Conservation (phyloP, 352 stramenopile species). For the Phytophthora lateralis region DNA sequence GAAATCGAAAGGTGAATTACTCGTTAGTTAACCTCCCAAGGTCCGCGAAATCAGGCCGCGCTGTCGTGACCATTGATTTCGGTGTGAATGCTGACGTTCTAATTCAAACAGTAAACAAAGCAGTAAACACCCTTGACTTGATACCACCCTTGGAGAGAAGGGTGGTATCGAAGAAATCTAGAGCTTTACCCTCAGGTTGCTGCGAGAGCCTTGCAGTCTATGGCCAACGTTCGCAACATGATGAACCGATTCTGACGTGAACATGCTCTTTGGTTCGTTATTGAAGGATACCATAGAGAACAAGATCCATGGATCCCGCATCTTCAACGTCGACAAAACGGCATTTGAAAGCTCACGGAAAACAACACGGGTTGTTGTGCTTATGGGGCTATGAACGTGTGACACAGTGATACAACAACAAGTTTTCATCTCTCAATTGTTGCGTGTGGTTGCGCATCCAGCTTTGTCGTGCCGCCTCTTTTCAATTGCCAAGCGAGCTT, state of each 20-base stretch:
- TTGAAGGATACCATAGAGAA: background rate
- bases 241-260: background rate
- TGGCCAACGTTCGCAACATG: background rate
- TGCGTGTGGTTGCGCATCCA: conserved; percentile 20
- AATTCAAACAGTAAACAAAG: too few species aligned
- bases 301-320: background rate
- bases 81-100: too few species aligned
- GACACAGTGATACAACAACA: background rate
- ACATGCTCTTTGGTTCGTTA: background rate
- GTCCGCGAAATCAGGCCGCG: too few species aligned
- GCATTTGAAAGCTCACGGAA: background rate
- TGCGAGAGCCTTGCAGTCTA: background rate
- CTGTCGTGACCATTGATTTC: too few species aligned
- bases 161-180: too few species aligned
- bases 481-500: conserved; percentile 17
- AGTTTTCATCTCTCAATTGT: conserved; percentile 40
- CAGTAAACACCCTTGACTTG: too few species aligned
- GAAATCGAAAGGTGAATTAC: too few species aligned
- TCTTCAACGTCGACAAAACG: background rate
- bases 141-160: too few species aligned
- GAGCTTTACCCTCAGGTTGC: background rate
- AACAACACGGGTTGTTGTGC: background rate
- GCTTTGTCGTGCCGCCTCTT: conserved; percentile 12
- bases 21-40: too few species aligned
- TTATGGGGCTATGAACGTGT: background rate